phyloP scores from a whole-genome alignment of 192 early-diverging fungal species.

The Podila epicladia region DNA sequence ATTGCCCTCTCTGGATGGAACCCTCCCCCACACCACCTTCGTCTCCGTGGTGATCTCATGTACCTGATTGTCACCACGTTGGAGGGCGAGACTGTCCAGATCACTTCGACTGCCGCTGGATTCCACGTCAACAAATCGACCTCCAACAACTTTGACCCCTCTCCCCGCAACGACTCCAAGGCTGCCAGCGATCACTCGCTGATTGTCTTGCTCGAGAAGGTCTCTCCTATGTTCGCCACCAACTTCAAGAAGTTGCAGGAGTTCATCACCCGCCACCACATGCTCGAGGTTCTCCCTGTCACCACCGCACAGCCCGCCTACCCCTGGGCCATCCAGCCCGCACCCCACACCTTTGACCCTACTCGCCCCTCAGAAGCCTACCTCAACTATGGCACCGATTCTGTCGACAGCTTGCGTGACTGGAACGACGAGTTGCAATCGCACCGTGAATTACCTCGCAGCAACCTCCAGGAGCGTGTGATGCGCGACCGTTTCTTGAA shows the following conservation, averaged over 20 bases:
- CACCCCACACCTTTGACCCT: conserved; percentile 65
- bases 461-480: conserved; percentile 83
- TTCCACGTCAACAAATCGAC: conserved; percentile 92
- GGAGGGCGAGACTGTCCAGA: conserved; percentile 83
- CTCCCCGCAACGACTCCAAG: conserved; percentile 55
- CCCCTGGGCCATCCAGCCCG: conserved; percentile 83
- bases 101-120: conserved; percentile 85
- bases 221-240: conserved; percentile 77
- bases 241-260: conserved; percentile 74
- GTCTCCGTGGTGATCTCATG: conserved; percentile 86
- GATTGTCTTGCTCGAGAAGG: conserved; percentile 67
- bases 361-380: conserved; percentile 72
- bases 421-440: conserved; percentile 98
- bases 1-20: conserved; percentile 93
- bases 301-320: conserved; percentile 72
- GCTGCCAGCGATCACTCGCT: conserved; percentile 68
- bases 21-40: conserved; percentile 81
- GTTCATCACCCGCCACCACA: conserved; percentile 70
- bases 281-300: conserved; percentile 83
- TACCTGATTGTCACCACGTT: conserved; percentile 91
- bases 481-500: conserved; percentile 85
- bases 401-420: conserved; percentile 80
- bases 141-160: conserved; percentile 71
- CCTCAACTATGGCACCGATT: conserved; percentile 66
- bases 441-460: conserved; percentile 83